Conservation (phyloP, 2,329 filamentous ascomycete genomes). For the Mycosphaerelloides madeirae region DNA sequence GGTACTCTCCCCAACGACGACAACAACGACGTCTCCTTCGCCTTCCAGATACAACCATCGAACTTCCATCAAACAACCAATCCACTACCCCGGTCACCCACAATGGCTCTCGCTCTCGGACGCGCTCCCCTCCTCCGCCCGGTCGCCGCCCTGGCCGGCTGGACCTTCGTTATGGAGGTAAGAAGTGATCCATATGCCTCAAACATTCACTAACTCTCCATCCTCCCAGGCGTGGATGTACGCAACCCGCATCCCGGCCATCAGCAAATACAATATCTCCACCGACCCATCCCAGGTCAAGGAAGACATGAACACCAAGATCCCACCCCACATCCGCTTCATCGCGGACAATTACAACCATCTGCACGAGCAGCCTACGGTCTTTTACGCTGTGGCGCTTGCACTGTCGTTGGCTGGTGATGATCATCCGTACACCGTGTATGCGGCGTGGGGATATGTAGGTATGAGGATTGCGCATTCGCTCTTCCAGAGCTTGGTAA, state of each 20-base stretch:
- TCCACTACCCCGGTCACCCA: neutral
- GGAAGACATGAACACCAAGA: slow-evolving; percentile 20
- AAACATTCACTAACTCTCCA: too few relatives aligned
- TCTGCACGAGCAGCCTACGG: slow-evolving; percentile 41
- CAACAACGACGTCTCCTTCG: too few relatives aligned
- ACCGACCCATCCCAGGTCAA: slow-evolving; percentile 10
- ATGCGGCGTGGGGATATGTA: slow-evolving; percentile 8
- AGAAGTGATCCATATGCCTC: too few relatives aligned
- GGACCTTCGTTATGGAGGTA: slow-evolving; percentile 42
- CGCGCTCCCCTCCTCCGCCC: slow-evolving; percentile 17
- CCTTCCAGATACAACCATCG: too few relatives aligned
- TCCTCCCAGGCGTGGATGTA: slow-evolving; percentile 44
- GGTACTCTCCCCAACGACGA: too few relatives aligned
- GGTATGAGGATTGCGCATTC: slow-evolving; percentile 7
- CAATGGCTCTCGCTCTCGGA: slow-evolving; percentile 9
- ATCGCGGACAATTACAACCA: slow-evolving; percentile 44
- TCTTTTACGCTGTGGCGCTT: slow-evolving; percentile 18
- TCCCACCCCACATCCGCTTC: slow-evolving; percentile 27
- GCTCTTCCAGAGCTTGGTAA: slow-evolving; percentile 4
- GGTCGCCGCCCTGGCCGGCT: slow-evolving; percentile 34
- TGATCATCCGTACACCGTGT: slow-evolving; percentile 8
- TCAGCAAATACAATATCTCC: slow-evolving; percentile 26
- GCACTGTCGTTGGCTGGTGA: slow-evolving; percentile 7
- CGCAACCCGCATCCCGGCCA: slow-evolving; percentile 35
- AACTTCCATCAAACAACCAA: too few relatives aligned